A percentile compares a stretch with the other conserved stretches of the same genome.
These are phyloP conservation scores for Carex scoparia DNA, from an alignment of 176 grass and related monocot genomes.

Conservation along the genomic window DNA sequence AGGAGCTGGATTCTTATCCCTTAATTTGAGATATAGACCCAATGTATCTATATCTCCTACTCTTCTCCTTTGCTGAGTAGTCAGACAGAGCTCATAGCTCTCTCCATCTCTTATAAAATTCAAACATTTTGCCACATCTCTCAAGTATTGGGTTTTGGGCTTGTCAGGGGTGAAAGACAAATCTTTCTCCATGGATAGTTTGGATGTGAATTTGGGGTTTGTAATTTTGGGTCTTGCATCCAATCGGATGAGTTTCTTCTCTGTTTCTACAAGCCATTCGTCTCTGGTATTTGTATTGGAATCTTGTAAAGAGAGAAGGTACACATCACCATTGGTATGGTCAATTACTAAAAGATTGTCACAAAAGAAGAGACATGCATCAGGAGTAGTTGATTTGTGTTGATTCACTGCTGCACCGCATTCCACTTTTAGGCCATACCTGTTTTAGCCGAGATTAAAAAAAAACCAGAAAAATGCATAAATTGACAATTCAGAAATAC, in stretches of 20 bases:
- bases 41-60: slow-evolving; percentile 50
- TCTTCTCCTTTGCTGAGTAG: slow-evolving; percentile 76
- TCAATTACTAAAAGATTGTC: slow-evolving; percentile 76
- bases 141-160: slow-evolving; percentile 75
- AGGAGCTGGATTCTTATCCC: slow-evolving; percentile 85
- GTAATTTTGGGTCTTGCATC: slow-evolving; percentile 25
- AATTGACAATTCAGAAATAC: neutral
- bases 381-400: slow-evolving; percentile 75
- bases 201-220: slow-evolving; percentile 21
- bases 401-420: slow-evolving; percentile 75
- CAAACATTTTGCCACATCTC: slow-evolving; percentile 62
- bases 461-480: neutral
- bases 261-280: slow-evolving; percentile 67
- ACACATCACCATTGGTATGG: slow-evolving; percentile 70
- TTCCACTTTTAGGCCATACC: slow-evolving; percentile 94
- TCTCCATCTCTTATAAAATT: slow-evolving; percentile 78
- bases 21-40: slow-evolving; percentile 63
- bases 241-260: slow-evolving; percentile 68
- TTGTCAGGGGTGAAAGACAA: slow-evolving; percentile 64
- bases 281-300: slow-evolving; percentile 21
- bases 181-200: slow-evolving; percentile 34
- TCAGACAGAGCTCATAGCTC: slow-evolving; percentile 92
- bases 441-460: slow-evolving; percentile 26
- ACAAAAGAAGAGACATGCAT: slow-evolving; percentile 92
- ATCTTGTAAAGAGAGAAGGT: slow-evolving; percentile 63